phyloP scores from a whole-genome alignment of 1,284 basidiomycete species.

The Trichosporon asahii region DNA sequence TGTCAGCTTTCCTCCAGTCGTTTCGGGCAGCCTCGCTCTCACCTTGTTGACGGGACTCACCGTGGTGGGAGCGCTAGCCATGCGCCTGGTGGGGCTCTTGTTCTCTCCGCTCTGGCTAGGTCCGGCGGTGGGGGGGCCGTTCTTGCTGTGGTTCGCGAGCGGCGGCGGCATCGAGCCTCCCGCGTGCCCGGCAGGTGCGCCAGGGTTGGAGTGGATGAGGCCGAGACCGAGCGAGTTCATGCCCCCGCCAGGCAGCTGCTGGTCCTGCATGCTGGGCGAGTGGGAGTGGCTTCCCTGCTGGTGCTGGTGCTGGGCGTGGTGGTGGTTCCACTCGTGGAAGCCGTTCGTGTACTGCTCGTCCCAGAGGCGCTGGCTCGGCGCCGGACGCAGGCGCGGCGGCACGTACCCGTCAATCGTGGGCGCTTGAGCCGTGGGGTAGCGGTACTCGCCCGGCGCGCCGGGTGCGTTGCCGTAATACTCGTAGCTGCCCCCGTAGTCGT shows the following conservation, averaged over 20 bases:
- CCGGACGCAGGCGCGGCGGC: slow-evolving; percentile 5
- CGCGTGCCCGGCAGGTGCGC: background rate
- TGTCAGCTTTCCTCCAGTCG: slow-evolving; percentile 1
- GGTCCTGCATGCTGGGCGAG: too few relatives aligned
- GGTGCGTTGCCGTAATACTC: background rate
- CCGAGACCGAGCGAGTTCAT: background rate
- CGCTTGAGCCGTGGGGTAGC: background rate
- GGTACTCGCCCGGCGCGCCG: background rate
- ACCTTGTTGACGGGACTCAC: background rate
- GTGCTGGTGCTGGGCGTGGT: too few relatives aligned
- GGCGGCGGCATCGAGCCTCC: background rate
- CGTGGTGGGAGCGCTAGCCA: background rate
- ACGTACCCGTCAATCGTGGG: slow-evolving; percentile 16
- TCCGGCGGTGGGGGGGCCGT: background rate
- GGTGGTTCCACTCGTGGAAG: background rate
- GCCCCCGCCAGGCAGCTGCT: background rate
- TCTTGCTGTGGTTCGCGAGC: background rate
- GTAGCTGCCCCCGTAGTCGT: background rate
- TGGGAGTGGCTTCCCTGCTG: too few relatives aligned
- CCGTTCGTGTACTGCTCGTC: slow-evolving; percentile 6
- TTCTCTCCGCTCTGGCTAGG: background rate
- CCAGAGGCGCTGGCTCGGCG: slow-evolving; percentile 4
- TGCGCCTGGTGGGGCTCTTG: background rate
- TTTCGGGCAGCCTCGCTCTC: background rate
- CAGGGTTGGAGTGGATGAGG: background rate